Evolutionary conservation across 2,329 filamentous ascomycete species (phyloP).

Genomic region (Ophiostoma novo-ulmi): DNA sequence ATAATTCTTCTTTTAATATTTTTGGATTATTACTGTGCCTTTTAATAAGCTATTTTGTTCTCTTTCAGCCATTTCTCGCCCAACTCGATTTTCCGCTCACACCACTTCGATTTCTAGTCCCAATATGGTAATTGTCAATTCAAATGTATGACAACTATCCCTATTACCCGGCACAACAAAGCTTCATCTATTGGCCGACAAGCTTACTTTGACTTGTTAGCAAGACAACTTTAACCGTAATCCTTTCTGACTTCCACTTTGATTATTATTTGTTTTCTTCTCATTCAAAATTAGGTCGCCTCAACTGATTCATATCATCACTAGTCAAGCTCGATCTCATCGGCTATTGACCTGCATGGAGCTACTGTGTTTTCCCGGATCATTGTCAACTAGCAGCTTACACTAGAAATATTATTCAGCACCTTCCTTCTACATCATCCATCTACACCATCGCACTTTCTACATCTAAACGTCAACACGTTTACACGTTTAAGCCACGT

Average conservation of each 20-base stretch:
- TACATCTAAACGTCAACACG: background rate
- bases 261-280: background rate
- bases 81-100: background rate
- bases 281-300: background rate
- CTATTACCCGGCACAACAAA: background rate
- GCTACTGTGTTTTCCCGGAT: background rate
- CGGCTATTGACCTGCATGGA: conserved; percentile 12
- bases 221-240: background rate
- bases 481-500: background rate
- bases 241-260: background rate
- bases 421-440: background rate
- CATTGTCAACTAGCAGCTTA: background rate
- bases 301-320: background rate
- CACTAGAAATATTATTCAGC: conserved; percentile 6
- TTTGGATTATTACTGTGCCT: background rate
- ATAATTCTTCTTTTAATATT: background rate
- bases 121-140: background rate
- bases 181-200: background rate
- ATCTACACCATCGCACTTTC: background rate
- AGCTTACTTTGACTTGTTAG: background rate
- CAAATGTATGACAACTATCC: background rate
- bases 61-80: background rate
- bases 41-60: background rate
- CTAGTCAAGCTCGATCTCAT: background rate
- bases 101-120: background rate